Evolutionary conservation across 192 early-diverging fungal genomes (phyloP), one percentile per base, ranked within the genome.

Genomic region (Coemansia umbellata): DNA sequence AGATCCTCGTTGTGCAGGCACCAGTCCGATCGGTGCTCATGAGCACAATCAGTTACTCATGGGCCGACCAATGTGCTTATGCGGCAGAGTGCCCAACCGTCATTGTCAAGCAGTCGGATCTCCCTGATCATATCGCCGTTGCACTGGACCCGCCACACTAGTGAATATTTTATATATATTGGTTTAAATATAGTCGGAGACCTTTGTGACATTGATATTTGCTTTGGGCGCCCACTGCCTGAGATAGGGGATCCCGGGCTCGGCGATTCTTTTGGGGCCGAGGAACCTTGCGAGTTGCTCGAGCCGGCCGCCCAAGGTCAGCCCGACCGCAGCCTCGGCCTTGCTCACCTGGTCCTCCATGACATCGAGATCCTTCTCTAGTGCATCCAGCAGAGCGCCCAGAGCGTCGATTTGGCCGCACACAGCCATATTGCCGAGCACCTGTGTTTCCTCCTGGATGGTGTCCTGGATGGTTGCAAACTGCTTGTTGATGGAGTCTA

Each of bases 111-210:
- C 40, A 31, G 6, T 15, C 31, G 2, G 73, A 76, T 32, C 23
- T 76, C 35, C 28, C 53, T 0, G 73, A 76, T 22, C 66, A 63
- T 26, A 53, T 74, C 9, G 60, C 59, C 5, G 53, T 47, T 21
- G 71, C 63, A 0, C n/a, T 74, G 9, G 71, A 72, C n/a, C 69
- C 69, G 26, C 52, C 60, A 0, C n/a, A n/a, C n/a, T n/a, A n/a
- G n/a, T n/a, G n/a, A n/a, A n/a, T n/a, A n/a, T n/a, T n/a, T n/a
- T n/a, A 50, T 33, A 2, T 26, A 35, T 47, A 15, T 36, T 15
- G 36, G 24, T 52, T 28, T 32, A 31, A 10, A 14, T 51, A 50
- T n/a, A n/a, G 2, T 50, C 30, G 10, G 26, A 40, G 10, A 31
- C 28, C 4, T 31, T 26, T 6, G 17, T 26, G 21, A 70, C 10